These are phyloP conservation scores for Phaeodactylum tricornutum DNA, from an alignment of 108 stramenopile genomes.

Conservation along the genomic window DNA sequence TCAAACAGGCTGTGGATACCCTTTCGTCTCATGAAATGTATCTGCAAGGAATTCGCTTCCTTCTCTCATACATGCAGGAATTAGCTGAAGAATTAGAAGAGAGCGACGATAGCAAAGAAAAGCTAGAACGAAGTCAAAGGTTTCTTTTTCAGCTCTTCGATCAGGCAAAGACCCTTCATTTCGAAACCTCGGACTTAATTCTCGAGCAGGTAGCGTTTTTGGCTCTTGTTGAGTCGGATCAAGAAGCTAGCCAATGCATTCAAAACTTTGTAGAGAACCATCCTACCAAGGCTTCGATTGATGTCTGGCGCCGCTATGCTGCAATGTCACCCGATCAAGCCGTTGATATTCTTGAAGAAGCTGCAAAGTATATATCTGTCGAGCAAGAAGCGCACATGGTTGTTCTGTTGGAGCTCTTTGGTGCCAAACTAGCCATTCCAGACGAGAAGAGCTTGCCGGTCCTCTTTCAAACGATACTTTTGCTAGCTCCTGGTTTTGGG, in stretches of 20 bases:
- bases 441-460: not conserved
- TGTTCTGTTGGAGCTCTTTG: conserved; percentile 47
- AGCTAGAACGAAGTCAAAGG: conserved; percentile 2
- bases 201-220: conserved; percentile 48
- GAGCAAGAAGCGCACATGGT: conserved; percentile 26
- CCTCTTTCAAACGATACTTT: conserved; percentile 47
- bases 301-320: conserved; percentile 1
- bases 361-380: conserved; percentile 36
- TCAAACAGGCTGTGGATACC: conserved; percentile 44
- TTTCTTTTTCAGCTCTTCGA: not conserved
- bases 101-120: not conserved
- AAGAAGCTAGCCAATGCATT: conserved; percentile 20
- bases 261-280: conserved; percentile 41
- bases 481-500: conserved; percentile 33
- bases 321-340: conserved; percentile 12
- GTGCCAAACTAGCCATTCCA: conserved; percentile 17
- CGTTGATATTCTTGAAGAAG: conserved; percentile 32
- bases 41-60: conserved; percentile 44
- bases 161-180: conserved; percentile 9
- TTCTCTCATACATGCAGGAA: conserved; percentile 16
- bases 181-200: conserved; percentile 28
- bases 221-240: conserved; percentile 6
- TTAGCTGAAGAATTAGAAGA: not conserved
- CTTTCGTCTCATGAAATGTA: conserved; percentile 57
- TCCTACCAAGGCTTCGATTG: conserved; percentile 19